Evolutionary conservation across 176 grass and related monocot genomes (phyloP).

Genomic region (Cymbopogon citratus): DNA sequence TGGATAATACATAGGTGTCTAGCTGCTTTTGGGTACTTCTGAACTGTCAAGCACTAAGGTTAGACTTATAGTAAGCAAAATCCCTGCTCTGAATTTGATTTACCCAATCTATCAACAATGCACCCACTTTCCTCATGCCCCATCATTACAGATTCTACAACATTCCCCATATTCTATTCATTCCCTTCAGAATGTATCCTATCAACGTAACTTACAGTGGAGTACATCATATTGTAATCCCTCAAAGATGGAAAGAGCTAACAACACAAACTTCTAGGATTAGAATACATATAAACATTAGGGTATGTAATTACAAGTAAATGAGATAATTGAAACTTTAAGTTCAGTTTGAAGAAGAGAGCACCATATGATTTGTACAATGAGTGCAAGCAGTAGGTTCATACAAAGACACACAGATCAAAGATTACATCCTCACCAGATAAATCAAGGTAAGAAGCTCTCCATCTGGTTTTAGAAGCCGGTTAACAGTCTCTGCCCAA

Average conservation of each 20-base stretch:
- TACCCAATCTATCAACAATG: neutral
- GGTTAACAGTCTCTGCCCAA: conserved; percentile 65
- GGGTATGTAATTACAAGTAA: neutral
- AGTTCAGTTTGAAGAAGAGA: conserved; percentile 5
- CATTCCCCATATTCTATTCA: neutral
- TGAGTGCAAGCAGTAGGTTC: neutral
- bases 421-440: conserved; percentile 48
- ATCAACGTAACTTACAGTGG: neutral
- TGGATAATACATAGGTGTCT: neutral
- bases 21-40: conserved; percentile 10
- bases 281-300: neutral
- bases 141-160: neutral
- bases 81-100: neutral
- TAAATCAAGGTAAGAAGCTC: conserved; percentile 87
- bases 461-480: conserved; percentile 80
- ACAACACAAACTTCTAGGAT: conserved; percentile 1
- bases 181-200: neutral
- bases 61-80: conserved; percentile 1
- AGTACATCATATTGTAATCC: neutral
- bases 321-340: neutral
- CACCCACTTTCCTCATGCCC: neutral
- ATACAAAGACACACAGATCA: neutral
- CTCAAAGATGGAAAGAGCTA: neutral
- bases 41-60: neutral
- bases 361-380: neutral